Evolutionary conservation across 208 protist species (phyloP).

Genomic region (Trypanosoma scelopori): DNA sequence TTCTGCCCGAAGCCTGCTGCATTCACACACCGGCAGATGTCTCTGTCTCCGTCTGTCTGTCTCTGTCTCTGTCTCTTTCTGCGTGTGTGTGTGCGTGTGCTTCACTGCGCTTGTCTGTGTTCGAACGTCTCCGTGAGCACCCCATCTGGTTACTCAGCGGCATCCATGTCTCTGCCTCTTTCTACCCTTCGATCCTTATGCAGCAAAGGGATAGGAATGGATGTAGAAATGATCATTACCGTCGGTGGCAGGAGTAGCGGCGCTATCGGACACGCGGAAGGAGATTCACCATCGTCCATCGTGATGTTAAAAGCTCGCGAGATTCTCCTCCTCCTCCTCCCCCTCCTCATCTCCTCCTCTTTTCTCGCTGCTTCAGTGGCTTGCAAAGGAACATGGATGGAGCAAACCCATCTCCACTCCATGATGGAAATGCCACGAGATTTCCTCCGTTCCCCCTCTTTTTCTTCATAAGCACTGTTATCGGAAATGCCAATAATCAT

Average conservation of each 20-base stretch:
- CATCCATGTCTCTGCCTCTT: background rate
- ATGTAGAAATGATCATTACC: no score
- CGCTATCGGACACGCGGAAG: conserved; percentile 24
- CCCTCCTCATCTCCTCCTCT: background rate
- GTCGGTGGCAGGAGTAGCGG: conserved; percentile 2
- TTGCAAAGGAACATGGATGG: conserved; percentile 27
- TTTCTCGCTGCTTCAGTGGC: background rate
- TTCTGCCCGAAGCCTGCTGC: no score
- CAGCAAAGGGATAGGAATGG: background rate
- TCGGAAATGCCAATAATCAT: no score
- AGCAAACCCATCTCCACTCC: conserved; percentile 3
- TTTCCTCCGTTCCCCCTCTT: background rate
- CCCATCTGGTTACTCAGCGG: no score
- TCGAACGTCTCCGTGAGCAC: background rate
- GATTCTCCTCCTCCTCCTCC: background rate
- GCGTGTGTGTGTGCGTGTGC: background rate
- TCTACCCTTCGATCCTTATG: background rate
- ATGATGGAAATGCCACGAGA: conserved; percentile 31
- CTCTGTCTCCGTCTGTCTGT: background rate
- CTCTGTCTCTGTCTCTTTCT: no score
- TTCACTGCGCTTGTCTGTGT: background rate
- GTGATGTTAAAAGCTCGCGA: conserved; percentile 30
- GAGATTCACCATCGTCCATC: conserved; percentile 4
- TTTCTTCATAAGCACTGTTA: no score
- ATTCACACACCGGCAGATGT: background rate